Percentiles rank a stretch among this genome's conserved stretches.
Conservation (phyloP, 1,139 yeast genomes). For the Lodderomyces margitis region DNA sequence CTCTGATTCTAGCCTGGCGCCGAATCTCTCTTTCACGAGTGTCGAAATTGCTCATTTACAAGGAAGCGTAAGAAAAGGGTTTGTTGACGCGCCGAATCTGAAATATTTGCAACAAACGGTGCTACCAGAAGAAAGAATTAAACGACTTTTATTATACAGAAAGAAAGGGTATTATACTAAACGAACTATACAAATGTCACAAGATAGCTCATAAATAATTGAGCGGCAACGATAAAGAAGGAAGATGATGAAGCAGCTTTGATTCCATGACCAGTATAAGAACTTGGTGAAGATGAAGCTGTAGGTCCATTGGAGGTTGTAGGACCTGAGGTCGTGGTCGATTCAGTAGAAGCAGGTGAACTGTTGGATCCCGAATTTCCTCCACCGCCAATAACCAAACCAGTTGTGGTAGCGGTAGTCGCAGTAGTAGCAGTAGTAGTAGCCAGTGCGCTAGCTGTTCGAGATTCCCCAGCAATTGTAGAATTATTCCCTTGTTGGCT, state of each 20-base stretch:
- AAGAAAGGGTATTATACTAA: background rate
- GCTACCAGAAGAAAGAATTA: background rate
- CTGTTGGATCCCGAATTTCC: background rate
- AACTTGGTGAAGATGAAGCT: background rate
- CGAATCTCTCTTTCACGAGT: slow-evolving; percentile 19
- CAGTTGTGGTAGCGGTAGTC: background rate
- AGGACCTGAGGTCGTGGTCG: background rate
- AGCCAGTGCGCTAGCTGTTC: background rate
- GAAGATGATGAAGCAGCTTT: background rate
- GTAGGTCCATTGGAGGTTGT: background rate
- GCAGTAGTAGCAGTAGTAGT: background rate
- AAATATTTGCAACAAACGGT: background rate
- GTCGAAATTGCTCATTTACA: background rate
- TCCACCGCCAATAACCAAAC: background rate
- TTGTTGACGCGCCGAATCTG: background rate
- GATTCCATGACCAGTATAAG: background rate
- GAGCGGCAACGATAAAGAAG: background rate
- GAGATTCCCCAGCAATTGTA: background rate
- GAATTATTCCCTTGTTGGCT: background rate
- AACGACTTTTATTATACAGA: background rate
- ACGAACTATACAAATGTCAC: background rate
- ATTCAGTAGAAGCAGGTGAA: background rate
- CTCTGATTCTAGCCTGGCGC: slow-evolving; percentile 34
- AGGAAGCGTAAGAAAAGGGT: no score
- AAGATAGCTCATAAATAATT: background rate